Evolutionary conservation across 306 rosid species (phyloP), one percentile per base, ranked within the genome.

Genomic region (Spatholobus suberectus): DNA sequence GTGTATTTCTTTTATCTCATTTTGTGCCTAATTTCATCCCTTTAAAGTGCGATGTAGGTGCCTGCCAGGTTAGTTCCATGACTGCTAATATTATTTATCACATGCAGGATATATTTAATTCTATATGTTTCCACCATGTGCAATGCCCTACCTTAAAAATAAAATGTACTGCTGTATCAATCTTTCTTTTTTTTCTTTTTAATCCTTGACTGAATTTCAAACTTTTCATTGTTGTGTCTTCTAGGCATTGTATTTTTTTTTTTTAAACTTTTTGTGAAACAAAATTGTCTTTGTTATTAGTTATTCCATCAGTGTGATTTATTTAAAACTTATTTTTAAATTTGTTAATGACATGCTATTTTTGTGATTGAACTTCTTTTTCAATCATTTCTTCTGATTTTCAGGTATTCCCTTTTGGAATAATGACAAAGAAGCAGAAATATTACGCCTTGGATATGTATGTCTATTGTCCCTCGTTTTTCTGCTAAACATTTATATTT

Each of bases 361-460:
- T 63, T 41, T 15, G 1, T 78, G 15, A 18, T 75, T 55, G 46
- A 67, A 21, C 24, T 71, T 20, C 29, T 46, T 70, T 21, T 76
- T 72, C 21, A 80, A 69, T 51, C 46, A n/a, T 80, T 72, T 57
- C 21, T 76, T 76, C 3, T 77, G 52, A 76, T 66, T 88, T 90
- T 70, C 90, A 94, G 97, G 96, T 71, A 72, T 89, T 87, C 85
- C 92, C 18, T 43, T 77, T 34, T 94, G 94, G 98, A 81, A 77
- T 38, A 91, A 92, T 54, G 97, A 94, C 85, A 87, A 91, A 75
- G 97, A 94, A 41, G 94, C 96, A 59, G 87, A 89, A 85, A 69
- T 81, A 57, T 86, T 94, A 86, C 96, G 98, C 13, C 70, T 94
- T 85, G 96, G 97, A 83, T 91, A 86, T 85, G 98, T 94, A 91